Percentiles rank a stretch among this genome's conserved stretches.
These are phyloP conservation scores for Macaranga tanarius DNA, from an alignment of 441 rosid genomes.

Conservation along the genomic window DNA sequence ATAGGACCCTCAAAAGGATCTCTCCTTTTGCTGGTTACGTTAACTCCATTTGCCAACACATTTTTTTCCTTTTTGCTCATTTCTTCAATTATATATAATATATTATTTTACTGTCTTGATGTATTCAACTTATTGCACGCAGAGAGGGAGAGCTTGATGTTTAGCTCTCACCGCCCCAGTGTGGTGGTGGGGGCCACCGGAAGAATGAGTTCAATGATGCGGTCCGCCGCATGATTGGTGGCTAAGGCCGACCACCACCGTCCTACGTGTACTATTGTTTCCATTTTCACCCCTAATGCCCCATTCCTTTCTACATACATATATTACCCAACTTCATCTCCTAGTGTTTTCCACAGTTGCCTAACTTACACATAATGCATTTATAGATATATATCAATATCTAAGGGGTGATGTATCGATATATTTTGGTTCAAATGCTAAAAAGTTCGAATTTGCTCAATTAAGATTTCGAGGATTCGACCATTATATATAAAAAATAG, in stretches of 20 bases:
- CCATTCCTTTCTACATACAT: too few relatives aligned
- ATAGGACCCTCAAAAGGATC: conserved; percentile 47
- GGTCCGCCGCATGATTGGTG: conserved; percentile 77
- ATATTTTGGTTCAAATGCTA: too few relatives aligned
- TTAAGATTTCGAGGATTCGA: too few relatives aligned
- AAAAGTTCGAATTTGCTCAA: too few relatives aligned
- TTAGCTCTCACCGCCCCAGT: conserved; percentile 54
- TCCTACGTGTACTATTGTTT: conserved; percentile 58
- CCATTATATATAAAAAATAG: too few relatives aligned
- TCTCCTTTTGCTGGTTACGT: conserved; percentile 52
- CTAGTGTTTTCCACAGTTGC: too few relatives aligned
- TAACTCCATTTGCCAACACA: conserved; percentile 29
- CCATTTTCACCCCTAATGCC: too few relatives aligned
- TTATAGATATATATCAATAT: too few relatives aligned
- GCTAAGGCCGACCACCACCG: conserved; percentile 83
- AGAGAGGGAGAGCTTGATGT: conserved; percentile 8
- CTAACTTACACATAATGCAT: too few relatives aligned
- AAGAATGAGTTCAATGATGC: conserved; percentile 48
- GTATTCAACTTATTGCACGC: not conserved
- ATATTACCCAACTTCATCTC: too few relatives aligned
- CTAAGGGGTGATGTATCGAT: too few relatives aligned
- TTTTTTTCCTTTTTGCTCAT: not conserved
- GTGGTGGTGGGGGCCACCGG: conserved; percentile 41
- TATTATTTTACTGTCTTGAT: not conserved
- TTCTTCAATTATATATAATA: not conserved